Percentiles rank a stretch among this genome's conserved stretches.
These are phyloP conservation scores for Phyllosticta ampelicida DNA, from an alignment of 2,329 filamentous ascomycete species.

Conservation along the genomic window DNA sequence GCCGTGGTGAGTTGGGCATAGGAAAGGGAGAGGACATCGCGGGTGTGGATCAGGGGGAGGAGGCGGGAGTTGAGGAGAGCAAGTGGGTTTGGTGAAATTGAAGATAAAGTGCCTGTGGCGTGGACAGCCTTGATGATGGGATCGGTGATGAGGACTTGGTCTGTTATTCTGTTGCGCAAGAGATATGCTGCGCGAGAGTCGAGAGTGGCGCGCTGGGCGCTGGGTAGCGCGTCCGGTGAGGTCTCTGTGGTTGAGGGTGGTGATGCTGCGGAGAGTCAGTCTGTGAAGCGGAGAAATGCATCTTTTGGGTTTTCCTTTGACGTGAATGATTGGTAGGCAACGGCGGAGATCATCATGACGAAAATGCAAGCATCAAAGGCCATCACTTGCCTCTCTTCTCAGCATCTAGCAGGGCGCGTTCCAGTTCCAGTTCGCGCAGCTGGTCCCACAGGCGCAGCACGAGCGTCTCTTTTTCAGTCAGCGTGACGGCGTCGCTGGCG, in stretches of 20 bases:
- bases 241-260: conserved; percentile 11
- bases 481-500: conserved; percentile 38
- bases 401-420: conserved; percentile 54
- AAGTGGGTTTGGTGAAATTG: conserved; percentile 16
- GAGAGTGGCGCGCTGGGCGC: conserved; percentile 54
- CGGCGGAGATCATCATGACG: neutral
- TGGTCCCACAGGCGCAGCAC: conserved; percentile 61
- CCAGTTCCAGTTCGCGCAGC: conserved; percentile 59
- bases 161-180: conserved; percentile 57
- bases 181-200: conserved; percentile 60
- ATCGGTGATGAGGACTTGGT: conserved; percentile 59
- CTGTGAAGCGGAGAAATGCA: neutral
- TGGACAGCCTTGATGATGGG: conserved; percentile 72
- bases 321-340: neutral
- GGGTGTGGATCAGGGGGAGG: conserved; percentile 52
- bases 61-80: conserved; percentile 44
- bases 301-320: neutral
- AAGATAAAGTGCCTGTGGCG: conserved; percentile 19
- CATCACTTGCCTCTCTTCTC: conserved; percentile 18
- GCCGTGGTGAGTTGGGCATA: conserved; percentile 50
- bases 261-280: neutral
- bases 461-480: conserved; percentile 56
- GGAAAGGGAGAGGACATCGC: conserved; percentile 55
- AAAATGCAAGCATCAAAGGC: neutral
- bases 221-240: conserved; percentile 34